A percentile compares a stretch with the other conserved stretches of the same genome.
These are phyloP conservation scores for Mucor velutinosus DNA, from an alignment of 371 early-diverging fungal genomes.

Conservation along the genomic window DNA sequence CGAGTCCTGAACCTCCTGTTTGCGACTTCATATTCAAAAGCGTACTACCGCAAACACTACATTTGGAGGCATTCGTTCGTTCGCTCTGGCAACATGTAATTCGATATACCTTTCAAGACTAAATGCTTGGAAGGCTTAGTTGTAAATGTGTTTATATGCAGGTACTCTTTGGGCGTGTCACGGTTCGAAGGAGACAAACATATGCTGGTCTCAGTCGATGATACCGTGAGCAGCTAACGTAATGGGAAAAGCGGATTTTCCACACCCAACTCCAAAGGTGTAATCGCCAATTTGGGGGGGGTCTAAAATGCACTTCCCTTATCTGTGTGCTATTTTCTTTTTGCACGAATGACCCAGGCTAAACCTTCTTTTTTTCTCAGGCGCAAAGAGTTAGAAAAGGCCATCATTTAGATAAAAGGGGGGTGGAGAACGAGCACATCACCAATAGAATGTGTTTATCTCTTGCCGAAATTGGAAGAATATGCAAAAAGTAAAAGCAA, in stretches of 20 bases:
- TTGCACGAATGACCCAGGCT: constrained; percentile 4
- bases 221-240: not conserved
- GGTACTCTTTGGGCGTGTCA: constrained; percentile 2
- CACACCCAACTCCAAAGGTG: not conserved
- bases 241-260: not conserved
- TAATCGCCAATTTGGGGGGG: not conserved
- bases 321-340: not conserved
- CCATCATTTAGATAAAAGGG: not conserved
- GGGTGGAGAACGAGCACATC: not conserved
- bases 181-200: not conserved
- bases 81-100: not conserved
- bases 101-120: not conserved
- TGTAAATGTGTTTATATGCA: not conserved
- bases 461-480: constrained; percentile 7
- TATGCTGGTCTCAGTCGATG: not conserved
- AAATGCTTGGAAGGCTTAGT: not conserved
- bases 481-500: constrained; percentile 2
- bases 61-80: not conserved
- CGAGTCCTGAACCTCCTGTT: not conserved
- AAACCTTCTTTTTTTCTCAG: constrained; percentile 6
- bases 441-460: constrained; percentile 5
- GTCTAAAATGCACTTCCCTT: not conserved
- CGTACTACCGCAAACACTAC: not conserved
- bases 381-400: not conserved
- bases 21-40: not conserved